Evolutionary conservation across 345 rosid species (phyloP), one percentile per base, ranked within the genome.

Genomic region (Carallia pectinifolia): DNA sequence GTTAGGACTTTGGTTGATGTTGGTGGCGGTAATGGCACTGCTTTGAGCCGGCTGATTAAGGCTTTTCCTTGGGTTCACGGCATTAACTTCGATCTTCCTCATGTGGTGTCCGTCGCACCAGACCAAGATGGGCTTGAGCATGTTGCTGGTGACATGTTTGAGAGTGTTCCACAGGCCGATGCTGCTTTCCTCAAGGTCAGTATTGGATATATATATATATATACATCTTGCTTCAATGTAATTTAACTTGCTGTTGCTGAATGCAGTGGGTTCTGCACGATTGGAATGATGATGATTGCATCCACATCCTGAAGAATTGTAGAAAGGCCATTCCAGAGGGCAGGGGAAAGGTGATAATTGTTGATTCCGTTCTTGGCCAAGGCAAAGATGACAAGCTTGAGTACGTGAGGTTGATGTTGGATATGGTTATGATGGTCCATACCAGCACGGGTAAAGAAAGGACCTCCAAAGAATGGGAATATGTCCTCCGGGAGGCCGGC

Each of bases 351-450:
- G 89, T 89, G 61, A 70, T 89, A 59, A 86, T 92, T 17, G 84
- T 81, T 16, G 97, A 87, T 5, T 76, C 72, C 0, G 87, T 87
- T 69, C 67, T 87, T 0, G 83, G 79, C 6, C 85, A 69, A 12
- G 73, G 80, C 18, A 70, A 58, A 44, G 76, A 70, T 4, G 82
- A 84, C 13, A 71, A 79, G 70, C 62, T 85, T 7, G 84, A 75
- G 37, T 76, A 44, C 0, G 86, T 78, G 40, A 85, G 84, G 75
- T 47, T 91, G 74, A 70, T 77, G 82, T 69, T 89, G 0, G 98
- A 88, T 74, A 87, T 93, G 96, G 83, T 52, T 71, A 87, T 87
- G 97, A 86, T 89, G 92, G 86, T 88, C 64, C 90, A 86, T 63
- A 86, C 90, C 3, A 64, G 66, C 63, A 66, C 73, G 9, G 97